These are phyloP conservation scores for Pouteria campechiana DNA, from an alignment of 179 eudicot genomes.

Conservation along the genomic window DNA sequence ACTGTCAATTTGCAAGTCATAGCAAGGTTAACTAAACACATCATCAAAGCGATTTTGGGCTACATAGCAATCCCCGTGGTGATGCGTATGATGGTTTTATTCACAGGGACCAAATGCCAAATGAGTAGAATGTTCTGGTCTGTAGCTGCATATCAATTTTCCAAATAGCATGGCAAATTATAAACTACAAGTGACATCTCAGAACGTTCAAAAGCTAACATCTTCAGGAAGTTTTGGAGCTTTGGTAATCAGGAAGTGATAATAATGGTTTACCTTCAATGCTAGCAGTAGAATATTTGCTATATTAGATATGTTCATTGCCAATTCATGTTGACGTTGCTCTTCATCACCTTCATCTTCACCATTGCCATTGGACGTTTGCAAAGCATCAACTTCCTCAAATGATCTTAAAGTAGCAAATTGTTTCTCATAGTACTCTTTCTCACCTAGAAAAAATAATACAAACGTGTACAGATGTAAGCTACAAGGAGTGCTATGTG, in stretches of 20 bases:
- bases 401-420: slow-evolving; percentile 71
- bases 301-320: slow-evolving; percentile 77
- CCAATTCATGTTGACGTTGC: slow-evolving; percentile 66
- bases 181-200: too few species aligned
- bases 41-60: too few species aligned
- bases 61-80: too few species aligned
- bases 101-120: too few species aligned
- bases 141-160: too few species aligned
- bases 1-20: too few species aligned
- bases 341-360: slow-evolving; percentile 51
- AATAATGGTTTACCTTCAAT: slow-evolving; percentile 42
- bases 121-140: too few species aligned
- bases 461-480: neutral
- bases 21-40: too few species aligned
- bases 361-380: slow-evolving; percentile 20
- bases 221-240: neutral
- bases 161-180: too few species aligned
- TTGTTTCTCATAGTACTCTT: slow-evolving; percentile 78
- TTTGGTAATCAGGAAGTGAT: neutral
- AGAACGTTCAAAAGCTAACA: too few species aligned
- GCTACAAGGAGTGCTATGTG: neutral
- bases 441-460: slow-evolving; percentile 40
- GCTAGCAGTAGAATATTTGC: slow-evolving; percentile 64
- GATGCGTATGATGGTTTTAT: too few species aligned
- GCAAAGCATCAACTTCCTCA: slow-evolving; percentile 59